These are phyloP conservation scores for Stylonectria norvegica DNA, from an alignment of 2,329 filamentous ascomycete species.

Conservation along the genomic window DNA sequence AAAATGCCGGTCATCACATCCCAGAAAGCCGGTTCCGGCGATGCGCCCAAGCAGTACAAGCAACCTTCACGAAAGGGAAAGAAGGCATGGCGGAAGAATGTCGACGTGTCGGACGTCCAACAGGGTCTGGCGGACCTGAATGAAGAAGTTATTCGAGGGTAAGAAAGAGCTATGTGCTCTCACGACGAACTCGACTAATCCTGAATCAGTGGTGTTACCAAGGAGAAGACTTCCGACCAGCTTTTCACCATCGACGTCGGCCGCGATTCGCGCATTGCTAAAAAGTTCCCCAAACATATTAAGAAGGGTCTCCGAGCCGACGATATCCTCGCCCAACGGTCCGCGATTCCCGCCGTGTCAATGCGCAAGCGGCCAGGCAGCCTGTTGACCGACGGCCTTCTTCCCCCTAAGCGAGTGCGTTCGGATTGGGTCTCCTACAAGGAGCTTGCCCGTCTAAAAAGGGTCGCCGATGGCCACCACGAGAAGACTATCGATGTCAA, in stretches of 20 bases:
- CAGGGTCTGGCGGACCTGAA: constrained; percentile 79
- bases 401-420: constrained; percentile 71
- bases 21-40: constrained; percentile 42
- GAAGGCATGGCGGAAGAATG: constrained; percentile 98
- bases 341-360: constrained; percentile 74
- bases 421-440: constrained; percentile 79
- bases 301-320: constrained; percentile 84
- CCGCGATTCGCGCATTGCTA: constrained; percentile 64
- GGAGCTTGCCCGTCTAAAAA: constrained; percentile 74
- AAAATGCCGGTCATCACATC: constrained; percentile 54
- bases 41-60: constrained; percentile 74
- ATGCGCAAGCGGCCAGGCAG: constrained; percentile 71
- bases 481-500: constrained; percentile 51
- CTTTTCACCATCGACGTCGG: constrained; percentile 80
- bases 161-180: constrained; percentile 24
- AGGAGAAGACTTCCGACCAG: constrained; percentile 76
- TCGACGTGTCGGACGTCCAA: constrained; percentile 84
- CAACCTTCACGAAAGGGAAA: constrained; percentile 96
- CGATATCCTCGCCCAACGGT: constrained; percentile 84
- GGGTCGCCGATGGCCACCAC: constrained; percentile 72
- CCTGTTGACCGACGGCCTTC: constrained; percentile 68
- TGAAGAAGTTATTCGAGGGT: constrained; percentile 90
- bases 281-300: constrained; percentile 60
- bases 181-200: constrained; percentile 13
- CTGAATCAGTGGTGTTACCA: constrained; percentile 68